Evolutionary conservation across 768 basidiomycete genomes (phyloP), one percentile per base, ranked within the genome.

Genomic region (Clitopilus hobsonii): DNA sequence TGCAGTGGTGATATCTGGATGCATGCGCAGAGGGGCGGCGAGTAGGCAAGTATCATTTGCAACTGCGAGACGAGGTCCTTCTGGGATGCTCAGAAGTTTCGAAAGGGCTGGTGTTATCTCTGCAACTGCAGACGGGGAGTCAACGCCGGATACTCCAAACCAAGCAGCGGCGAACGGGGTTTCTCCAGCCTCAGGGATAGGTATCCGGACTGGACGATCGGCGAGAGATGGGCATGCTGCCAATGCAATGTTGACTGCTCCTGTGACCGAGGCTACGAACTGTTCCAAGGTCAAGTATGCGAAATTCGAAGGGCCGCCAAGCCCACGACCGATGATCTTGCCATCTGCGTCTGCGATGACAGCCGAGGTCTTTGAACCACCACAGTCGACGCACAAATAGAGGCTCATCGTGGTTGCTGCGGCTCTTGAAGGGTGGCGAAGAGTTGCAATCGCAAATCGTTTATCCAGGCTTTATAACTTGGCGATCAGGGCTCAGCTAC

Each of bases 41-140:
- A 96, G 83, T 45, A 96, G 86, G 62, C 88, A 82, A 0, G 90
- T 88, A 66, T 96, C 93, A 67, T 95, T 94, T 38, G 85, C 77
- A 50, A 95, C 77, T 38, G 76, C 71, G 22, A 94, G 72, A 3
- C 73, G 66, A 6, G 79, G 74, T 16, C 83, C 82, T 0, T 69
- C 59, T 4, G 86, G 82, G 51, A 92, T 74, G 25, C 70, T 75
- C 4, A 91, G 74, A 16, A 91, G 77, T 2, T 63, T 62, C 1
- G 87, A 79, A 38, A 91, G 70, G 10, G 76, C 69, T 3, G 73
- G 69, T 0, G 81, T 78, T 49, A 92, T 74, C 8, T 75, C 74
- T 13, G 74, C 78, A 54, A 84, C 76, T 14, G 85, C 85, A 13
- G 79, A 74, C 1, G 84, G 78, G 8, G 87, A 88, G 67, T 93